A percentile compares a stretch with the other conserved stretches of the same genome.
Conservation (phyloP, 139 green algal genomes). For the Chlamydomonas schloesseri region DNA sequence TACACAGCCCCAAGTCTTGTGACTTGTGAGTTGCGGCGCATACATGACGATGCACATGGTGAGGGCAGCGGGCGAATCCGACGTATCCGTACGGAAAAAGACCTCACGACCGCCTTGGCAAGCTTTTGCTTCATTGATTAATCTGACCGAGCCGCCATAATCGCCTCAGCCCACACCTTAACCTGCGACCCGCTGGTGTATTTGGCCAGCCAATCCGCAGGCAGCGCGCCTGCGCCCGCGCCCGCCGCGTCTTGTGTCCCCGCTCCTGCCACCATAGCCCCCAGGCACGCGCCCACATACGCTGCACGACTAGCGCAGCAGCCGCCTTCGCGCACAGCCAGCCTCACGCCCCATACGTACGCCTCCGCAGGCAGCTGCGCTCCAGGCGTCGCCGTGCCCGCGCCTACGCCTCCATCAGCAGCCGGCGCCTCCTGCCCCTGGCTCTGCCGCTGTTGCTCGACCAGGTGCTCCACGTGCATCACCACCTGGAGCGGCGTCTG, state of each 20-base stretch:
- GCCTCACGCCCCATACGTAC: constrained; percentile 49
- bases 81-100: too few relatives aligned
- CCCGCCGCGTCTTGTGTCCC: constrained; percentile 3
- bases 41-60: too few relatives aligned
- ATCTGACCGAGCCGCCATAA: not conserved
- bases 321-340: constrained; percentile 59
- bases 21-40: too few relatives aligned
- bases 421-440: not conserved
- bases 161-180: constrained; percentile 7
- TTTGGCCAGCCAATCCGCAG: constrained; percentile 26
- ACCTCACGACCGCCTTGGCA: too few relatives aligned
- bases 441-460: not conserved
- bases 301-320: constrained; percentile 67
- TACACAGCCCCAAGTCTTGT: too few relatives aligned
- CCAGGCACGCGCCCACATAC: constrained; percentile 61
- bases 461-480: constrained; percentile 57
- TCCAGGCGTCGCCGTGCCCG: not conserved
- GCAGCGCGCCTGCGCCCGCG: not conserved
- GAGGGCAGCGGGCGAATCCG: too few relatives aligned
- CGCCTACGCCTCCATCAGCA: too few relatives aligned
- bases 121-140: too few relatives aligned
- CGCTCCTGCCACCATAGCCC: constrained; percentile 40
- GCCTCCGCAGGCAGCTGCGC: not conserved
- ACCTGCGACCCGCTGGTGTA: constrained; percentile 7
- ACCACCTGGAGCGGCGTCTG: constrained; percentile 67